phyloP scores from a whole-genome alignment of 139 green algal species.

The Penium margaritaceum region DNA sequence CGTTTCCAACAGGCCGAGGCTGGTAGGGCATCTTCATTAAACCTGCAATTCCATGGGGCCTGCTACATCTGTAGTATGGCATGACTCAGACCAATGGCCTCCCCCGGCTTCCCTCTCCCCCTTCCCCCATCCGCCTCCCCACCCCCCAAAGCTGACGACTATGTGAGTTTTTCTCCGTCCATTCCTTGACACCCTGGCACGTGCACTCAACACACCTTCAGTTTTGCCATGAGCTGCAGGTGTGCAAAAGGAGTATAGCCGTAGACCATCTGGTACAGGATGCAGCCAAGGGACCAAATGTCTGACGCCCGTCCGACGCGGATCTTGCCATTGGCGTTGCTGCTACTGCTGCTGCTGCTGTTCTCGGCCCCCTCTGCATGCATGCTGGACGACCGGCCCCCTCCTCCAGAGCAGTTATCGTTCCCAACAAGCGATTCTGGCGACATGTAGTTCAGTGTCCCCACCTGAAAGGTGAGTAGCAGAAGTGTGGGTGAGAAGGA shows the following conservation, averaged over 20 bases:
- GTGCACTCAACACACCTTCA: no score
- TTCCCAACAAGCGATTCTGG: constrained; percentile 78
- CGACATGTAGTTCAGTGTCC: constrained; percentile 97
- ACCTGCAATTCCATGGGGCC: no score
- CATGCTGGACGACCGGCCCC: constrained; percentile 43
- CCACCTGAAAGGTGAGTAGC: constrained; percentile 54
- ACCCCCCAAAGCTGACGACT: not conserved
- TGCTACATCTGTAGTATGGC: no score
- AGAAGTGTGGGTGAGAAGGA: not conserved
- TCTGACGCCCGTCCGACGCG: constrained; percentile 75
- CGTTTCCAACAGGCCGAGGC: no score
- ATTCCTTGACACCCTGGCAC: no score
- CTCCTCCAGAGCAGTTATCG: no score
- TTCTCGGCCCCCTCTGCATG: no score
- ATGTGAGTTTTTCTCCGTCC: no score
- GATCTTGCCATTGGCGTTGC: no score
- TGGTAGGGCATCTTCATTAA: no score
- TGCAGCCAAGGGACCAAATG: constrained; percentile 91
- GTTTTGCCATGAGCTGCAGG: constrained; percentile 60
- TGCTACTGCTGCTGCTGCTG: no score
- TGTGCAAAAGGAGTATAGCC: constrained; percentile 46
- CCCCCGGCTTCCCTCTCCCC: not conserved
- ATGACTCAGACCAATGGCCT: no score
- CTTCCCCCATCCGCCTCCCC: not conserved
- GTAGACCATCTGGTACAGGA: constrained; percentile 96